Percentiles rank a stretch among this genome's conserved stretches.
phyloP scores from a whole-genome alignment of 2,329 filamentous ascomycete genomes.

The Neonectria punicea region DNA sequence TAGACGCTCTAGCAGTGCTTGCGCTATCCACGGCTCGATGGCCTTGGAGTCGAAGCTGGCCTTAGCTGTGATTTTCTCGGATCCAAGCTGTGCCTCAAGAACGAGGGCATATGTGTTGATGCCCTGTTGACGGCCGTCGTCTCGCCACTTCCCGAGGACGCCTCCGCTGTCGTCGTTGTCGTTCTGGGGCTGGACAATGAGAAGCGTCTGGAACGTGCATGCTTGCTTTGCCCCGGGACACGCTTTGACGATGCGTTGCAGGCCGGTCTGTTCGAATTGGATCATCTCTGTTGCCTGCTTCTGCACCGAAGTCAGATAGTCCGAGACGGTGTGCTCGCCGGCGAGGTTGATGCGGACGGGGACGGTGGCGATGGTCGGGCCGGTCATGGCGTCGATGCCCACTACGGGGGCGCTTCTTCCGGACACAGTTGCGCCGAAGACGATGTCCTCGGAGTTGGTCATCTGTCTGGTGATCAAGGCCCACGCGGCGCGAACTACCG shows the following conservation, averaged over 20 bases:
- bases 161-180: background rate
- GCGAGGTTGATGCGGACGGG: slow-evolving; percentile 37
- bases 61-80: background rate
- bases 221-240: background rate
- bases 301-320: slow-evolving; percentile 54
- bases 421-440: slow-evolving; percentile 40
- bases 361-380: slow-evolving; percentile 26
- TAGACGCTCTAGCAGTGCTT: slow-evolving; percentile 1
- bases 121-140: background rate
- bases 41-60: slow-evolving; percentile 17
- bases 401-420: slow-evolving; percentile 39
- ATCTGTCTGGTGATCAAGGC: slow-evolving; percentile 35
- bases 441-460: slow-evolving; percentile 31
- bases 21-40: background rate
- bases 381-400: slow-evolving; percentile 36
- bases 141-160: slow-evolving; percentile 14
- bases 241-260: slow-evolving; percentile 13
- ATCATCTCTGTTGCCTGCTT: slow-evolving; percentile 27
- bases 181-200: slow-evolving; percentile 15
- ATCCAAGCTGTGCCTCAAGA: slow-evolving; percentile 6
- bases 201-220: slow-evolving; percentile 19
- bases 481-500: slow-evolving; percentile 44
- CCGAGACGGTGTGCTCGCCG: slow-evolving; percentile 42
- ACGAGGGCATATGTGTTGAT: slow-evolving; percentile 16
- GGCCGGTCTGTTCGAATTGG: slow-evolving; percentile 23